Conservation (phyloP, 495 filamentous ascomycete species). For the Penicillium crystallinum region DNA sequence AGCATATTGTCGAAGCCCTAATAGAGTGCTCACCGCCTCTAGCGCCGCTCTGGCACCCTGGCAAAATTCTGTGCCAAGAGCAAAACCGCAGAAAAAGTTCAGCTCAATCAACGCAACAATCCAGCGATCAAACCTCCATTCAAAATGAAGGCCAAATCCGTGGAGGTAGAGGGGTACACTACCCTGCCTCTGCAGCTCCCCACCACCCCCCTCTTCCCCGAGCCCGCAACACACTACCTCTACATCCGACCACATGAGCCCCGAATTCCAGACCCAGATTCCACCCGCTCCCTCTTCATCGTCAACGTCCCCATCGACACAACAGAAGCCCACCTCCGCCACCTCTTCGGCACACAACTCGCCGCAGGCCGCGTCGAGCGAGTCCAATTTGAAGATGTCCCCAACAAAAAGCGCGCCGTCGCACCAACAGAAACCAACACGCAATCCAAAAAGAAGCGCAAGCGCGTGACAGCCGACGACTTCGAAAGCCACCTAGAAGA, state of each 20-base stretch:
- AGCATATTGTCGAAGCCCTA: conserved; percentile 46
- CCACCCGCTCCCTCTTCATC: conserved; percentile 74
- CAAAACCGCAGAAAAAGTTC: conserved; percentile 17
- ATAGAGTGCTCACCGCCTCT: conserved; percentile 10
- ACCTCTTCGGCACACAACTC: conserved; percentile 64
- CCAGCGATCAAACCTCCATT: conserved; percentile 6
- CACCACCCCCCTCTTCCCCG: conserved; percentile 50
- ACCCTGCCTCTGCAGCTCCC: conserved; percentile 56
- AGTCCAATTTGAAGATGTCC: conserved; percentile 61
- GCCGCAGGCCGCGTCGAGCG: conserved; percentile 70
- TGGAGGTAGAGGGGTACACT: conserved; percentile 45
- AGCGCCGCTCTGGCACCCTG: conserved; percentile 6
- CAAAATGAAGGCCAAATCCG: conserved; percentile 36
- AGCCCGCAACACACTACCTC: conserved; percentile 69
- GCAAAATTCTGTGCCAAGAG: conserved; percentile 20
- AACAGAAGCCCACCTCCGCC: conserved; percentile 68
- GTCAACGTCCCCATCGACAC: conserved; percentile 85
- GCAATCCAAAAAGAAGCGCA: conserved; percentile 57
- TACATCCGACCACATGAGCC: conserved; percentile 80
- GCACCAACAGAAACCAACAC: conserved; percentile 22
- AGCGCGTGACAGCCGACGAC: conserved; percentile 50
- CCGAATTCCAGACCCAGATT: conserved; percentile 64
- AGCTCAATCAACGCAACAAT: conserved; percentile 13
- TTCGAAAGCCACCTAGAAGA: conserved; percentile 48
- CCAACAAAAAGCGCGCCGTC: conserved; percentile 35